These are phyloP conservation scores for Aspergillus ochraceoroseus DNA, from an alignment of 2,329 filamentous ascomycete species.

Conservation along the genomic window DNA sequence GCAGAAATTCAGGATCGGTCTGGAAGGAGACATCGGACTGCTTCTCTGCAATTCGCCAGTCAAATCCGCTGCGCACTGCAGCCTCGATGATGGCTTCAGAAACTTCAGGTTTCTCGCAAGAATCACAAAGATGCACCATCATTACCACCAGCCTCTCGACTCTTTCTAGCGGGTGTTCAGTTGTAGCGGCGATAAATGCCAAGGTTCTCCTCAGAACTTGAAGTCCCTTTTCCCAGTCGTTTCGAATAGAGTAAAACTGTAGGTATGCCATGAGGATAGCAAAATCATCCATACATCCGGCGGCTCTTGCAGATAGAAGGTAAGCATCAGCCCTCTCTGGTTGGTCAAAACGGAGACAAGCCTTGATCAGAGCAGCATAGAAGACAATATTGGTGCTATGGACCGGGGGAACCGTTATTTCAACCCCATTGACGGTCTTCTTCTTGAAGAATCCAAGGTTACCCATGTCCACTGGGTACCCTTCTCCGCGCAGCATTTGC, in stretches of 20 bases:
- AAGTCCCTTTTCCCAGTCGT: slow-evolving; percentile 37
- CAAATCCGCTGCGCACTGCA: slow-evolving; percentile 36
- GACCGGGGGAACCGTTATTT: slow-evolving; percentile 36
- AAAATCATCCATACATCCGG: slow-evolving; percentile 38
- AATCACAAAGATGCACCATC: slow-evolving; percentile 40
- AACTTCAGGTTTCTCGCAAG: slow-evolving; percentile 29
- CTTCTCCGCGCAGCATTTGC: slow-evolving; percentile 34
- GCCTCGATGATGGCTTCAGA: slow-evolving; percentile 33
- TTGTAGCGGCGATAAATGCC: slow-evolving; percentile 36
- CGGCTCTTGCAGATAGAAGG: slow-evolving; percentile 33
- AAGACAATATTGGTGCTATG: slow-evolving; percentile 33
- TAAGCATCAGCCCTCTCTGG: slow-evolving; percentile 41
- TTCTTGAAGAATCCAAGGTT: slow-evolving; percentile 24
- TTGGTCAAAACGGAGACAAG: slow-evolving; percentile 40
- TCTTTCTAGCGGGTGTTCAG: slow-evolving; percentile 23
- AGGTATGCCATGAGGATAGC: slow-evolving; percentile 37
- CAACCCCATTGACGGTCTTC: slow-evolving; percentile 34
- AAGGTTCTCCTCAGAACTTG: slow-evolving; percentile 32
- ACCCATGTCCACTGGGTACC: slow-evolving; percentile 35
- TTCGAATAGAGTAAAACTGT: slow-evolving; percentile 35
- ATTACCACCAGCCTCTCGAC: slow-evolving; percentile 36
- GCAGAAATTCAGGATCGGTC: slow-evolving; percentile 22
- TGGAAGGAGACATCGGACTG: slow-evolving; percentile 28
- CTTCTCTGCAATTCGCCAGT: slow-evolving; percentile 24
- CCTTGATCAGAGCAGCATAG: slow-evolving; percentile 35